A percentile compares a stretch with the other conserved stretches of the same genome.
Conservation (phyloP, 2,329 filamentous ascomycete species). For the Amauroascus verrucosus region DNA sequence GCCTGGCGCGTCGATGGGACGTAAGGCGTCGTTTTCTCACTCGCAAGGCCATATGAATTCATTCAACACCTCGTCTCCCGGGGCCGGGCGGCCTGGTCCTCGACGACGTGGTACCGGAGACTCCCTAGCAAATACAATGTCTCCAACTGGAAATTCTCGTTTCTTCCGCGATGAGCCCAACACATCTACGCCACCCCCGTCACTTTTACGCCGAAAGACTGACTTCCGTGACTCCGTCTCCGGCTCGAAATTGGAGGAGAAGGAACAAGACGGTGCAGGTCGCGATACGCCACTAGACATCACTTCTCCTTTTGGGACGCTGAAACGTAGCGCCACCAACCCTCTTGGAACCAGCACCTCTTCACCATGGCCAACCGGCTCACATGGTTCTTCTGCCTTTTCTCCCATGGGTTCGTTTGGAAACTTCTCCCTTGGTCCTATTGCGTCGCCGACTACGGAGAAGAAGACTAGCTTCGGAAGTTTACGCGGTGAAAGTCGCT, state of each 20-base stretch:
- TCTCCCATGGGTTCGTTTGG: slow-evolving; percentile 78
- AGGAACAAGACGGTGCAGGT: slow-evolving; percentile 33
- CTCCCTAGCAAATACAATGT: slow-evolving; percentile 46
- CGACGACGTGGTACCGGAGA: slow-evolving; percentile 79
- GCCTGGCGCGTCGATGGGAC: slow-evolving; percentile 43
- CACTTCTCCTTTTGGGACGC: slow-evolving; percentile 41
- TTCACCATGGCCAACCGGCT: slow-evolving; percentile 50
- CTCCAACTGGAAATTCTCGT: slow-evolving; percentile 38
- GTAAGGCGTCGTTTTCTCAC: slow-evolving; percentile 71
- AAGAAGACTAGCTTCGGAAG: slow-evolving; percentile 61
- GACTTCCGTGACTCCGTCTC: slow-evolving; percentile 46
- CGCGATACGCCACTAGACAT: slow-evolving; percentile 34
- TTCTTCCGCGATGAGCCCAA: slow-evolving; percentile 43
- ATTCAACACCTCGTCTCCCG: slow-evolving; percentile 65
- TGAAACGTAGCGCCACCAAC: slow-evolving; percentile 48
- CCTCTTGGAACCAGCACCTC: slow-evolving; percentile 34
- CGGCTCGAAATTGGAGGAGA: slow-evolving; percentile 39
- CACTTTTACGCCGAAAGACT: slow-evolving; percentile 51
- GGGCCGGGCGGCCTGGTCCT: slow-evolving; percentile 59
- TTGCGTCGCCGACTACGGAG: slow-evolving; percentile 49
- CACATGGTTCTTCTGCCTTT: slow-evolving; percentile 51
- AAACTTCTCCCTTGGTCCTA: slow-evolving; percentile 61
- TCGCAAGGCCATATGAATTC: slow-evolving; percentile 50
- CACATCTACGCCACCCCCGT: slow-evolving; percentile 50
- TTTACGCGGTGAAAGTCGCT: slow-evolving; percentile 64